phyloP scores from a whole-genome alignment of 2,329 filamentous ascomycete species.

The Samsoniella hepiali region DNA sequence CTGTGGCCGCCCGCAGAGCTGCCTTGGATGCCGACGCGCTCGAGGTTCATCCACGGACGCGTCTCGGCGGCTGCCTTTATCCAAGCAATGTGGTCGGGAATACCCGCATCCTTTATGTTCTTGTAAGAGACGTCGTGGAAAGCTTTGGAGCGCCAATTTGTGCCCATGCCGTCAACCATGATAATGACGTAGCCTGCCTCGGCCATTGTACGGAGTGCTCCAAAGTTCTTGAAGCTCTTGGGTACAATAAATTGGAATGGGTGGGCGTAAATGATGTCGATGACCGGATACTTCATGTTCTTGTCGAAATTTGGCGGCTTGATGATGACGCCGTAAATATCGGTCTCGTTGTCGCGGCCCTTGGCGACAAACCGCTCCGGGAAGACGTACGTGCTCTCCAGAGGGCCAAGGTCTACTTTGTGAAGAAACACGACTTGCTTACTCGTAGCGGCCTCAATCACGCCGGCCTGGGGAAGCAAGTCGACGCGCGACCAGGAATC shows the following conservation, averaged over 20 bases:
- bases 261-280: conserved; percentile 31
- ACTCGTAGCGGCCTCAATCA: conserved; percentile 23
- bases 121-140: conserved; percentile 32
- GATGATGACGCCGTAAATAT: conserved; percentile 29
- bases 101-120: conserved; percentile 28
- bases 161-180: conserved; percentile 32
- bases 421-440: conserved; percentile 22
- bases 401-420: background rate
- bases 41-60: conserved; percentile 29
- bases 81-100: conserved; percentile 31
- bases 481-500: conserved; percentile 30
- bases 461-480: conserved; percentile 19
- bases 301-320: conserved; percentile 27
- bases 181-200: conserved; percentile 30
- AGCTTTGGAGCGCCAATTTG: conserved; percentile 29
- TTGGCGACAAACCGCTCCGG: conserved; percentile 26
- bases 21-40: conserved; percentile 29
- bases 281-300: conserved; percentile 26
- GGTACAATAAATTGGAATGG: conserved; percentile 25
- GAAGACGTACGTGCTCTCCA: background rate
- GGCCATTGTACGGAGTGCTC: conserved; percentile 24
- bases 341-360: conserved; percentile 28
- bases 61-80: conserved; percentile 26
- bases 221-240: conserved; percentile 25
- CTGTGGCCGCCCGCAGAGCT: conserved; percentile 32